Base-by-base conservation (phyloP, 2,329 filamentous ascomycete species). In the Curvularia sp. region DNA sequence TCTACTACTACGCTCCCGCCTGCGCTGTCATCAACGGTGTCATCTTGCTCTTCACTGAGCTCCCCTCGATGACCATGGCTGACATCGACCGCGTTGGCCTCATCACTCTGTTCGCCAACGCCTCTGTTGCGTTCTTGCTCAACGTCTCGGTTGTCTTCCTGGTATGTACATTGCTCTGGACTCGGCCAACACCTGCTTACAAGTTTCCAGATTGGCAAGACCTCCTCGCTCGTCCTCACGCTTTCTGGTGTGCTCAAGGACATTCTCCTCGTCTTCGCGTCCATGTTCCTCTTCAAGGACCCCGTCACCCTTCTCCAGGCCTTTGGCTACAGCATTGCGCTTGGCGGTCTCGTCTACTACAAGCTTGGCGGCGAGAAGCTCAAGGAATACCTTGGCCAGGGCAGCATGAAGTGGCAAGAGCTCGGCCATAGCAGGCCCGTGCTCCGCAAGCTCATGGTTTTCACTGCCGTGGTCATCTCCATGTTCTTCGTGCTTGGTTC, bases 161-260 rank as follows among this genome's bases (percentile, higher is more conserved):
- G 80, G 90, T 93, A 88, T 12, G 55, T 43, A 9, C 19, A 8
- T 30, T 78, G 88, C 81, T 34, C 36, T 32, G 13, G 21, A n/a
- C 13, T 39, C 15, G 7, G 36, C 42, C 18, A 19, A 23, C 42
- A 27, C 63, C 62, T 65, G 66, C 65, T 59, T 41, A 66, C 54
- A 49, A 27, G 25, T 46, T 5, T 52, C 15, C 65, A 93, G 90
- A 94, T 95, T 74, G 91, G 91, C 81, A 93, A 91, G 83, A 94
- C 91, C 15, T 94, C 91, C 1, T 91, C 91, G 51, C 88, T 95
- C 53, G 89, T 94, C 69, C 88, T 95, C 72, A 95, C 92, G 30
- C 89, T 95, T 46, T 94, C 90, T 74, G 91, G 91, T 81, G 91
- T 95, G 38, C 87, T 95, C 64, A 95, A 94, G 84, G 91, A 95